phyloP scores from a whole-genome alignment of 495 filamentous ascomycete species.

The Lasiosphaeris hirsuta region DNA sequence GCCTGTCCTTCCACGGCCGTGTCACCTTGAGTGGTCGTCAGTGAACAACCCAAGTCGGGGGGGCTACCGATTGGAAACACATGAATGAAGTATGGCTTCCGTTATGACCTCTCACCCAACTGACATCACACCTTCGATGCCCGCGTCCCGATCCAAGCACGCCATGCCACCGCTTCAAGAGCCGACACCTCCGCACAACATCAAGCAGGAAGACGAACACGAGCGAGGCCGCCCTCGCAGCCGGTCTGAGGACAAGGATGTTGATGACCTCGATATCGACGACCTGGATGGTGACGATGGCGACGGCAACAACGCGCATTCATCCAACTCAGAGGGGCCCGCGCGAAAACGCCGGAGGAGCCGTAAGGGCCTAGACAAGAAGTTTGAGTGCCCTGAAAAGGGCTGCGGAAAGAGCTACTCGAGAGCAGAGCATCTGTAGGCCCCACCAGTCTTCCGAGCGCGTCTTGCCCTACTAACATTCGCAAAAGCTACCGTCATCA shows the following conservation, averaged over 20 bases:
- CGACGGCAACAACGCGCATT: conserved; percentile 41
- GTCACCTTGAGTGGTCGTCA: conserved; percentile 21
- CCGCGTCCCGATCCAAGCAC: conserved; percentile 32
- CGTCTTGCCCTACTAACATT: conserved; percentile 20
- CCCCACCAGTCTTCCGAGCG: not conserved
- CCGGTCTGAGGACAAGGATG: conserved; percentile 44
- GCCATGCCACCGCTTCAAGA: conserved; percentile 43
- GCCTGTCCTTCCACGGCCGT: conserved; percentile 16
- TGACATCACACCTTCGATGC: conserved; percentile 37
- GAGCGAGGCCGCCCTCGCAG: conserved; percentile 47
- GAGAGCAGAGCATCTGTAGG: conserved; percentile 87
- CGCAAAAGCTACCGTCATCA: conserved; percentile 72
- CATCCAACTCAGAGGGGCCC: conserved; percentile 54
- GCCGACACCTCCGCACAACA: conserved; percentile 37
- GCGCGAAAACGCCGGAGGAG: conserved; percentile 73
- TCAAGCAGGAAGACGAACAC: conserved; percentile 44
- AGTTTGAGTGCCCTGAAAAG: conserved; percentile 86
- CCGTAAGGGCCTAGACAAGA: conserved; percentile 88
- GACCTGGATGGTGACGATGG: conserved; percentile 34
- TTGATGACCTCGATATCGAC: conserved; percentile 39
- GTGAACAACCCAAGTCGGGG: conserved; percentile 7
- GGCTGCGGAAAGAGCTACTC: conserved; percentile 96
- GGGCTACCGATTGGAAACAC: conserved; percentile 24
- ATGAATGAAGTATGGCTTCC: conserved; percentile 43
- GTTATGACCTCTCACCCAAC: conserved; percentile 42